Conservation (phyloP, 106 monocot genomes). For the Platanthera zijinensis region DNA sequence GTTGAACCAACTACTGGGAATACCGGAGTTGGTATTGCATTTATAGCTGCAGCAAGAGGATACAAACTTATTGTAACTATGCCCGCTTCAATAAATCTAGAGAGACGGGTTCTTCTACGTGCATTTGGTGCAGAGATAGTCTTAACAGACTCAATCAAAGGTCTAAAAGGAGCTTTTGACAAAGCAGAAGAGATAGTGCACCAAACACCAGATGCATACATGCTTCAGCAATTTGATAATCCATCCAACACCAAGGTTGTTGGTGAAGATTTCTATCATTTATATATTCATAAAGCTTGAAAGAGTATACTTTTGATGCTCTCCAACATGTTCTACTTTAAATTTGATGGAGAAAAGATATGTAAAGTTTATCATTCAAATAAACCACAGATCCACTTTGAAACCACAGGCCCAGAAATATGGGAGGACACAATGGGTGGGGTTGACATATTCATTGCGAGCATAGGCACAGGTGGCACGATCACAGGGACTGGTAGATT, state of each 20-base stretch:
- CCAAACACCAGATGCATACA: constrained; percentile 64
- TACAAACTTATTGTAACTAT: constrained; percentile 82
- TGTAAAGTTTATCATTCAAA: constrained; percentile 32
- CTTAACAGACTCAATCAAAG: constrained; percentile 73
- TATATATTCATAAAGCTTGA: background rate
- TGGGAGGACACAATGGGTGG: constrained; percentile 90
- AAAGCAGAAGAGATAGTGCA: constrained; percentile 75
- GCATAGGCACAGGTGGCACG: constrained; percentile 93
- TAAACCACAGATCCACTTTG: constrained; percentile 91
- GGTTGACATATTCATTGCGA: constrained; percentile 78
- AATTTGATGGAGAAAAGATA: constrained; percentile 2
- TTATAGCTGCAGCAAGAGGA: constrained; percentile 83
- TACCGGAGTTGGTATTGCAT: constrained; percentile 82
- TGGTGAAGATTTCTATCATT: background rate
- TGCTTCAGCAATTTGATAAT: constrained; percentile 97
- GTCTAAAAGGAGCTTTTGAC: constrained; percentile 78
- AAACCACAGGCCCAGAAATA: constrained; percentile 97
- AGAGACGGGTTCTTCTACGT: constrained; percentile 71
- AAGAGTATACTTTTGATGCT: background rate
- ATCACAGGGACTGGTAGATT: constrained; percentile 74
- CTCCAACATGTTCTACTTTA: background rate
- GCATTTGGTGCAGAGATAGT: constrained; percentile 88
- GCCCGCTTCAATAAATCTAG: constrained; percentile 83
- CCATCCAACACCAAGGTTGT: constrained; percentile 72
- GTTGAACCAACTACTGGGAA: constrained; percentile 93